Evolutionary conservation across 176 grass and related monocot species (phyloP).

Genomic region (Eleusine coracana): DNA sequence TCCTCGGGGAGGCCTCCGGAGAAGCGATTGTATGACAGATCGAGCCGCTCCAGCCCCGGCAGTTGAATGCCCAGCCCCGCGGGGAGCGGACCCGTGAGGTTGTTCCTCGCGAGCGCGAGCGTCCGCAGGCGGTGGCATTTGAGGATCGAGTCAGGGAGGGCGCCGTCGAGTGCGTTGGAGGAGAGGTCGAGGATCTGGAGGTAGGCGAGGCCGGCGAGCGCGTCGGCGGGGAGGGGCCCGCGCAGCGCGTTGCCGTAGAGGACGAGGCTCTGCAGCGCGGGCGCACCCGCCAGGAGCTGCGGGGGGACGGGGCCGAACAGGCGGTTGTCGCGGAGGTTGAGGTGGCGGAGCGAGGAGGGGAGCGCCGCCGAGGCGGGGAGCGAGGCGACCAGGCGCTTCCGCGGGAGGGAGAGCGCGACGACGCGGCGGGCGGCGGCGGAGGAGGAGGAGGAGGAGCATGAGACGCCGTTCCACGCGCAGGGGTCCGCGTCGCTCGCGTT

Average conservation of each 20-base stretch:
- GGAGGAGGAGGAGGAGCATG: conserved; percentile 29
- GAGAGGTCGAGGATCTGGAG: conserved; percentile 92
- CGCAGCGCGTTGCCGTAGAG: conserved; percentile 75
- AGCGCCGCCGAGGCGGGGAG: conserved; percentile 50
- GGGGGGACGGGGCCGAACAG: conserved; percentile 58
- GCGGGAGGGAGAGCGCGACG: conserved; percentile 72
- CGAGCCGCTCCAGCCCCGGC: conserved; percentile 64
- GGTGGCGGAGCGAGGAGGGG: conserved; percentile 68
- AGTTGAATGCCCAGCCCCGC: conserved; percentile 49
- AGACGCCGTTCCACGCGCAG: conserved; percentile 85
- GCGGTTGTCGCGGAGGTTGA: conserved; percentile 78
- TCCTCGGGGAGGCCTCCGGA: conserved; percentile 61
- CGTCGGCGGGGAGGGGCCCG: conserved; percentile 56
- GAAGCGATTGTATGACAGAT: conserved; percentile 80
- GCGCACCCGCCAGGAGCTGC: conserved; percentile 33
- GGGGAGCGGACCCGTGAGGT: conserved; percentile 58
- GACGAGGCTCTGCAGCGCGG: conserved; percentile 76
- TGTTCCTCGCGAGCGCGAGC: conserved; percentile 68
- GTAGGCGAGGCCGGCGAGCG: conserved; percentile 61
- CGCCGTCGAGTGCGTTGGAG: conserved; percentile 65
- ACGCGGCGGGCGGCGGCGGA: conserved; percentile 37
- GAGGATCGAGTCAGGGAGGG: conserved; percentile 60
- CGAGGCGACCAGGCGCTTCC: conserved; percentile 53
- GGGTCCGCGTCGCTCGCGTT: conserved; percentile 59
- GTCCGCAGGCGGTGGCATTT: conserved; percentile 72